Base-by-base conservation (phyloP, 1,284 basidiomycete species). In the Trametes hirsuta region DNA sequence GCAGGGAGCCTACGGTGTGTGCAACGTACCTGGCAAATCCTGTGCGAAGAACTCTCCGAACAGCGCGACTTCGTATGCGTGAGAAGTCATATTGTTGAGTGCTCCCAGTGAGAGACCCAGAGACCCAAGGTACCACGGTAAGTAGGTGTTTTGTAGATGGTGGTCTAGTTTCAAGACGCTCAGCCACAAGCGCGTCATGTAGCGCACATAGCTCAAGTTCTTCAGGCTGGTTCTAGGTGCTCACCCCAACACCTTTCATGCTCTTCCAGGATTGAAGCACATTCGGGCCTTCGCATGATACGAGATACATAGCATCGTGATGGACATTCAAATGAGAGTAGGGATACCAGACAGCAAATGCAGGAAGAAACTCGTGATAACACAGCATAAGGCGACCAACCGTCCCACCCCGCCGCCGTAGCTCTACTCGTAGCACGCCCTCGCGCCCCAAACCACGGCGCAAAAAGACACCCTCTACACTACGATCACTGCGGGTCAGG, bases 11-110 rank as follows among this genome's bases (percentile, higher is more conserved):
- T 6, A 50, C 22, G 14, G 40, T 10, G 36, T 54, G 30, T 24
- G 36, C 41, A 25, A 24, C 12, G 42, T 36, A 69, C 72, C 71
- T 63, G 68, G 59, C 1, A 77, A 70, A 45, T 78, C 76, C 40
- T 74, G 70, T n/a, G 76, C 56, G 61, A 74, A 77, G 77, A 92
- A 91, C 68, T 90, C 89, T 62, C 87, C 90, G 56, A 87, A 90
- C 56, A 92, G 83, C 0, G 88, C 87, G 55, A 92, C 87, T 76
- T 92, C 90, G 68, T 91, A 92, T 51, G 79, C 79, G 68, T 88
- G 84, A 5, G 76, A 69, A 6, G 72, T 69, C 68, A 69, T 69
- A n/a, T 37, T 21, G 34, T 37, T 18, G 9, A 4, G 3, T 21
- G 11, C 21, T 12, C 36, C 14, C 11, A 12, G 4, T 5, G 5